Conservation (phyloP, 768 basidiomycete species). For the Kondoa malvinella region DNA sequence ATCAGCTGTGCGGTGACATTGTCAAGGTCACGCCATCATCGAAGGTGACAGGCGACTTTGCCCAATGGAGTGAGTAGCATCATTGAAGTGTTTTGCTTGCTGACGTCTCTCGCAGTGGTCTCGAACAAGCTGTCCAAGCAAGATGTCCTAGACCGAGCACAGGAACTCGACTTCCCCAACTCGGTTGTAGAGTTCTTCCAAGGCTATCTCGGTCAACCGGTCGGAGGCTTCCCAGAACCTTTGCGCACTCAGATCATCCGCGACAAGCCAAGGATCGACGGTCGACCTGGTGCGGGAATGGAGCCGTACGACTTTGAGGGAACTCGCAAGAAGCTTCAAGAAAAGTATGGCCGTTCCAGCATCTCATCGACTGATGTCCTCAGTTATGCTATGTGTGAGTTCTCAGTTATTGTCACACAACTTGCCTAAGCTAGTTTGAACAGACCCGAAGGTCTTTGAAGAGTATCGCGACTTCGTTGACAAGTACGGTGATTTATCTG, state of each 20-base stretch:
- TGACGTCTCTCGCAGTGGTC: constrained; percentile 43
- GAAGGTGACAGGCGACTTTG: constrained; percentile 97
- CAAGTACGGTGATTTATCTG: constrained; percentile 55
- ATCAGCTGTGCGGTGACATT: constrained; percentile 92
- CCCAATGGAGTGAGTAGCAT: constrained; percentile 64
- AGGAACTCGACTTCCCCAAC: constrained; percentile 77
- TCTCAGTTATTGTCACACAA: constrained; percentile 50
- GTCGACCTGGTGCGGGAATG: constrained; percentile 77
- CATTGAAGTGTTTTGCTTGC: too few species aligned
- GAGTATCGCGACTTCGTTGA: constrained; percentile 76
- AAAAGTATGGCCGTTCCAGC: constrained; percentile 75
- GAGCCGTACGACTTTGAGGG: constrained; percentile 83
- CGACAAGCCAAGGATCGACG: constrained; percentile 81
- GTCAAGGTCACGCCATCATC: constrained; percentile 99
- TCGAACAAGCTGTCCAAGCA: constrained; percentile 75
- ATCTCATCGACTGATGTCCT: constrained; percentile 85
- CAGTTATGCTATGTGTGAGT: constrained; percentile 71
- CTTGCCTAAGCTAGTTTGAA: constrained; percentile 19
- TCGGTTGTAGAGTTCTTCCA: constrained; percentile 77
- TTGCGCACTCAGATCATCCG: constrained; percentile 79
- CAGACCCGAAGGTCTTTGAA: constrained; percentile 60
- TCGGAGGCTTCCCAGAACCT: constrained; percentile 97
- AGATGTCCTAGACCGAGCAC: constrained; percentile 70
- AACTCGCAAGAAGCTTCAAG: constrained; percentile 59
- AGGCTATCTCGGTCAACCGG: constrained; percentile 92